These are phyloP conservation scores for Fusarium sp. DNA, from an alignment of 2,329 filamentous ascomycete species.

Conservation along the genomic window DNA sequence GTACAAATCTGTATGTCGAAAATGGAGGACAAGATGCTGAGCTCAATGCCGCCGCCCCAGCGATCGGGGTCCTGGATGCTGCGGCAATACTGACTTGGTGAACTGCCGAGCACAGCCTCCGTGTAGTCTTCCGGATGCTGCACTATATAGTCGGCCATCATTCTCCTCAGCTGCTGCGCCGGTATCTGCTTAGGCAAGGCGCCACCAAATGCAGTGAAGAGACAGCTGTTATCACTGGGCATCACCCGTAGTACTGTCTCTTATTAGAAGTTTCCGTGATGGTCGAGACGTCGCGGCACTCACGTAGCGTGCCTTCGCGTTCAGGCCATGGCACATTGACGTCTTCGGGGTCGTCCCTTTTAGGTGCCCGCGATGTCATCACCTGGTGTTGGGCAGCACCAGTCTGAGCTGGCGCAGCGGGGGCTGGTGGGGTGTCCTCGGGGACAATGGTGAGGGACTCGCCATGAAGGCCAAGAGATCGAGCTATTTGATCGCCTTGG, in stretches of 20 bases:
- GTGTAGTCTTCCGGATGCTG: slow-evolving; percentile 80
- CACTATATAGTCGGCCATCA: slow-evolving; percentile 86
- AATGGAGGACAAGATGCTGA: slow-evolving; percentile 86
- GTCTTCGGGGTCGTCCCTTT: slow-evolving; percentile 48
- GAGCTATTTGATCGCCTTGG: slow-evolving; percentile 64
- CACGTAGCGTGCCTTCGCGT: slow-evolving; percentile 67
- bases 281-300: slow-evolving; percentile 4
- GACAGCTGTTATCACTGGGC: slow-evolving; percentile 96
- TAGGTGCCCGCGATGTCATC: slow-evolving; percentile 10
- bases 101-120: slow-evolving; percentile 81
- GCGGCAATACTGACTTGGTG: slow-evolving; percentile 82
- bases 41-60: slow-evolving; percentile 94
- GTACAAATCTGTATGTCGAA: slow-evolving; percentile 90
- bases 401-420: slow-evolving; percentile 19
- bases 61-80: slow-evolving; percentile 86
- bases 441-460: slow-evolving; percentile 68
- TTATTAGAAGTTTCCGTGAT: slow-evolving; percentile 15
- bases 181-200: slow-evolving; percentile 75
- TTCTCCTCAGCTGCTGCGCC: slow-evolving; percentile 75
- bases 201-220: slow-evolving; percentile 90
- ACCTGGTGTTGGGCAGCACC: slow-evolving; percentile 13
- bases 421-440: slow-evolving; percentile 49
- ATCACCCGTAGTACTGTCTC: slow-evolving; percentile 86
- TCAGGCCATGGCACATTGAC: slow-evolving; percentile 64
- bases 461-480: slow-evolving; percentile 64